Conservation (phyloP, 208 protist species). For the Willaertia magna region DNA sequence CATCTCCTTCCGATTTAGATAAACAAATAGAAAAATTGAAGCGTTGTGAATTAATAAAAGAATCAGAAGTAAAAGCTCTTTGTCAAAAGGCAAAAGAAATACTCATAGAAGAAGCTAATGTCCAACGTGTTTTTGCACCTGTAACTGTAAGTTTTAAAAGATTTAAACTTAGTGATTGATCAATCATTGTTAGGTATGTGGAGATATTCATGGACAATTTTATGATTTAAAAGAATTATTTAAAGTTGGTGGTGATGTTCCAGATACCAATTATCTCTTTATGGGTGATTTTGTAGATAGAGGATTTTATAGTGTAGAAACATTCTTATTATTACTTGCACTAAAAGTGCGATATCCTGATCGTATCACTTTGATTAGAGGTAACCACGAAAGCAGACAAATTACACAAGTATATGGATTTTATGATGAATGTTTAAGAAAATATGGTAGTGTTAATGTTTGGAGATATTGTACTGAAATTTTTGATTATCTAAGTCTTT, state of each 20-base stretch:
- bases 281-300: conserved; percentile 97
- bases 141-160: conserved; percentile 55
- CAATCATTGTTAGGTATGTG: conserved; percentile 41
- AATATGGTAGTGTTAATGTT: conserved; percentile 97
- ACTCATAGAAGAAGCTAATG: conserved; percentile 65
- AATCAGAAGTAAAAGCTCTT: conserved; percentile 71
- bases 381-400: conserved; percentile 59
- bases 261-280: conserved; percentile 91
- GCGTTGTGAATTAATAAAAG: conserved; percentile 76
- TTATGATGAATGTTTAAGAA: conserved; percentile 98
- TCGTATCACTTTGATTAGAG: conserved; percentile 81
- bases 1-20: conserved; percentile 61
- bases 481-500: conserved; percentile 97
- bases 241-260: conserved; percentile 81
- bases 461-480: conserved; percentile 99
- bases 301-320: conserved; percentile 94
- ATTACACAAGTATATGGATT: conserved; percentile 97
- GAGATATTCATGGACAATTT: conserved; percentile 87
- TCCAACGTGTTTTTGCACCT: conserved; percentile 67
- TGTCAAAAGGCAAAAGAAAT: conserved; percentile 63
- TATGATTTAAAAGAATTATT: conserved; percentile 93
- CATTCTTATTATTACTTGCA: conserved; percentile 89
- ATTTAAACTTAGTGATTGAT: not conserved
- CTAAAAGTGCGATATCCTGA: conserved; percentile 91
- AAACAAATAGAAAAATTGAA: conserved; percentile 86